phyloP scores from a whole-genome alignment of 2,329 filamentous ascomycete species.

The Ceratocystis alfenasii region DNA sequence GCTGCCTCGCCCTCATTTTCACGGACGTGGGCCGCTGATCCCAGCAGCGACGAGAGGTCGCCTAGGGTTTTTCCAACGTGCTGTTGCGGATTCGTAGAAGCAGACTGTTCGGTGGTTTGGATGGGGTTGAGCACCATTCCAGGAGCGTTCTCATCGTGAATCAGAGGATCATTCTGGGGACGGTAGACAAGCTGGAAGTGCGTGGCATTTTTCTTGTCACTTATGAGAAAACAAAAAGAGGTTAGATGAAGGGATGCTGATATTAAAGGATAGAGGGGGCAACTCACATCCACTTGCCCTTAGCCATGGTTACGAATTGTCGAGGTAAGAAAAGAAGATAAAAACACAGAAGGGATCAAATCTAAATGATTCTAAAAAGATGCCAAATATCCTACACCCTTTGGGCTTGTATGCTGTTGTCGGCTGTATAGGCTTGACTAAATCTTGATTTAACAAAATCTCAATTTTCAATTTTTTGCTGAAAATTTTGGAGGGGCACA shows the following conservation, averaged over 20 bases:
- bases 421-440: too few relatives aligned
- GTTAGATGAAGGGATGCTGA: background rate
- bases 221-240: constrained; percentile 27
- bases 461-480: constrained; percentile 1
- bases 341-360: background rate
- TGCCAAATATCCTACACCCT: too few relatives aligned
- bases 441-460: background rate
- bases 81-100: constrained; percentile 31
- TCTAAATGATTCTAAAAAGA: background rate
- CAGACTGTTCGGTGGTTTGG: constrained; percentile 29
- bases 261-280: too few relatives aligned
- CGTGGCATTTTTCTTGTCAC: constrained; percentile 79
- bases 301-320: constrained; percentile 52
- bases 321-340: background rate
- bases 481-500: constrained; percentile 22
- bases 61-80: constrained; percentile 46
- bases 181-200: constrained; percentile 93
- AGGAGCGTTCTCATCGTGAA: constrained; percentile 80
- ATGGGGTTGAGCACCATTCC: constrained; percentile 79
- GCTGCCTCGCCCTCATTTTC: constrained; percentile 94
- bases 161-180: constrained; percentile 91
- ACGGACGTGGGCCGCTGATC: constrained; percentile 54
- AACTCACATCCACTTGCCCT: constrained; percentile 55
- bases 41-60: constrained; percentile 67
- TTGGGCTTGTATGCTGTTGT: too few relatives aligned